Evolutionary conservation across 2,329 filamentous ascomycete genomes (phyloP), one percentile per base, ranked within the genome.

Genomic region (Calonectria hawksworthii): DNA sequence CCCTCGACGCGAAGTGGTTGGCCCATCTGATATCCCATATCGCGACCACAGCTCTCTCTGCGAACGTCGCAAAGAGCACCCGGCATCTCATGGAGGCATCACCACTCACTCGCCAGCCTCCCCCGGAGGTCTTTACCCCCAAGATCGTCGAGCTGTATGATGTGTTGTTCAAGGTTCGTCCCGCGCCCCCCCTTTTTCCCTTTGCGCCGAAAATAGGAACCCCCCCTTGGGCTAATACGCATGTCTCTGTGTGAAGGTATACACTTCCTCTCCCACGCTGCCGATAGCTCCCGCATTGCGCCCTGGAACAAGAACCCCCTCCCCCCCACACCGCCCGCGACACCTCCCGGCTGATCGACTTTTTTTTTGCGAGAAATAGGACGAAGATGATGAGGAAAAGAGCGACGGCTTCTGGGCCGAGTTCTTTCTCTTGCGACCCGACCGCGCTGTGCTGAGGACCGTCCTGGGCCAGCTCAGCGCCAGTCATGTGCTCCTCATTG

Each of bases 351-450:
- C 81, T 84, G 82, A 85, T 78, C 74, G 75, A 77, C 59, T 67
- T 70, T 67, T 70, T 67, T 70, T 67, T 70, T 32, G 50, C 69
- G 77, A 47, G 18, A 68, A 76, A 84, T 77, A 94, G 86, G 92
- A 93, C 77, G 90, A 92, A 70, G 90, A 94, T 75, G 90, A 92
- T 74, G 85, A 88, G 67, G 93, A 96, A 34, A 94, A 94, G 76
- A 91, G 95, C 0, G 95, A 98, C 75, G 96, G 96, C 54, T 99
- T 98, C 87, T 99, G 97, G 97, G 91, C 92, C 78, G 97, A 98
- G 86, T 96, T 99, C 86, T 99, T 99, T 85, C 90, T 99, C 47
- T 89, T 98, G 73, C 93, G 93, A 76, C 96, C 96, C 28, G 95
- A 98, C 83, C 90, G 92, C 70, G 84, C 88, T 6, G 90, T 92